Base-by-base conservation (phyloP, 2,329 filamentous ascomycete species). In the Trichoderma cornu-damae region DNA sequence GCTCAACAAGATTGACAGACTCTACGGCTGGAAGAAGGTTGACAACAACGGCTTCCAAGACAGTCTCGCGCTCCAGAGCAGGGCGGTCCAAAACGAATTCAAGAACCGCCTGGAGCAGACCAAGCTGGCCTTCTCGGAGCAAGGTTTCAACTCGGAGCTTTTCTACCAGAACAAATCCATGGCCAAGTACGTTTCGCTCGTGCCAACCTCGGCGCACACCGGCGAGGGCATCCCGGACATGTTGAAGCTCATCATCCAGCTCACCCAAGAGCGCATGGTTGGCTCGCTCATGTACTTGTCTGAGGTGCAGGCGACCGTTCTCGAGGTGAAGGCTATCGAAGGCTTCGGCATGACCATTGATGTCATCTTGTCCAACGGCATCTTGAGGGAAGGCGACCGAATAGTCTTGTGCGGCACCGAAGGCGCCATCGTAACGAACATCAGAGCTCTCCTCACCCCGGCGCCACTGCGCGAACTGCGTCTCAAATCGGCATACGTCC, bases 281-380 rank as follows among this genome's bases (percentile, higher is more conserved):
- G 90, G 88, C 66, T 90, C 91, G 63, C 84, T 99, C 66, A 99
- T 99, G 94, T 99, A 99, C 73, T 83, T 99, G 58, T 94, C 92
- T 30, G 94, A 99, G 75, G 90, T 97, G 24, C 92, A 99, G 75
- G 94, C 91, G 72, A 99, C 94, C 6, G 93, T 99, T 49, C 86
- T 99, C 40, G 94, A 99, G 77, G 94, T 99, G 73, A 99, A 99
- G 84, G 90, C 96, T 48, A 96, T 99, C 61, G 94, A 99, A 73
- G 95, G 94, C 75, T 91, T 99, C 62, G 94, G 94, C 70, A 99
- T 96, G 73, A 99, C 94, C 44, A 97, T 99, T 66, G 94, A 99
- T 71, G 93, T 99, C 62, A 88, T 99, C 65, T 77, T 99, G 54
- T 96, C 90, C 59, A 99, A 99, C 76, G 94, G 94, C 84, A 87